Evolutionary conservation across 805 yeast genomes (phyloP), one percentile per base, ranked within the genome.

Genomic region (Candida sithepensis): DNA sequence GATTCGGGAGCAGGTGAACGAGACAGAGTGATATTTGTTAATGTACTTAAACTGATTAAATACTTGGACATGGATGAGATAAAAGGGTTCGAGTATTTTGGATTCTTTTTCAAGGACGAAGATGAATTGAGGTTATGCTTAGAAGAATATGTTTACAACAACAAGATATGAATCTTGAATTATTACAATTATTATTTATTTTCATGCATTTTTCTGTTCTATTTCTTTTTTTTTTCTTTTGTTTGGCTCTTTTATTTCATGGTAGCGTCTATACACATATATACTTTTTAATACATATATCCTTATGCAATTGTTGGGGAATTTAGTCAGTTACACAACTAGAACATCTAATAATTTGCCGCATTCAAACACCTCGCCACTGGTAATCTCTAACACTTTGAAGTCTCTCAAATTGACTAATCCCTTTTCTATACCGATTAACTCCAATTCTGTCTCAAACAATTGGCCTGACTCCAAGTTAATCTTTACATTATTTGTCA

Each of bases 301-400:
- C 14, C n/a, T 33, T 18, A 26, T n/a, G 23, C n/a, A 12, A 20
- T 16, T 16, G n/a, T n/a, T n/a, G n/a, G n/a, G n/a, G n/a, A n/a
- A n/a, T n/a, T n/a, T n/a, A n/a, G n/a, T n/a, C n/a, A n/a, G n/a
- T n/a, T n/a, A n/a, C n/a, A 68, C 68, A 8, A 86, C 88, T 47
- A 82, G 74, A 2, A 87, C 85, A 56, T 85, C 90, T 33, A 87
- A 69, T 45, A 86, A 66, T 48, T 79, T 75, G 1, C 89, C 90
- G 59, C 87, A 83, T 51, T 82, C 90, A 52, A 82, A 73, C 1
- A 80, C 76, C 47, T 85, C 91, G 3, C 91, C 88, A 18, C 81
- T 74, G 33, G 62, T 58, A 10, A 80, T 68, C 57, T 87, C 95
- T 41, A 82, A 73, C 13, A 88, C 70, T 48, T 77, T 77, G n/a